Conservation (phyloP, 2,329 filamentous ascomycete species). For the Phialophora chinensis region DNA sequence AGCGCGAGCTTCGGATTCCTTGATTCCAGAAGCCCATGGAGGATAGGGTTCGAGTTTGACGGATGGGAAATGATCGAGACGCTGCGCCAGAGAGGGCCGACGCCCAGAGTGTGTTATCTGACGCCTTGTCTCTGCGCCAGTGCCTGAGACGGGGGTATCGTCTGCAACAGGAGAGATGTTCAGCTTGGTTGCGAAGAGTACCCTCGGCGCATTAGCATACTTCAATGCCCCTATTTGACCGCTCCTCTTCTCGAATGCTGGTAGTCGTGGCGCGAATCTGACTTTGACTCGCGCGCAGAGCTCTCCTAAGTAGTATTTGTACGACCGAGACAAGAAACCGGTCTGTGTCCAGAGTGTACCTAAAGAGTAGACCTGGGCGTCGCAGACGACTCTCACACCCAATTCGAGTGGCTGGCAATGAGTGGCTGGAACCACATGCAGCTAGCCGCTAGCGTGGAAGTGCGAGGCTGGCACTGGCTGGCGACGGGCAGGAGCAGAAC, state of each 20-base stretch:
- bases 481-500: too few species aligned
- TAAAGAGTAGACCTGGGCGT: background rate
- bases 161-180: background rate
- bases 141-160: background rate
- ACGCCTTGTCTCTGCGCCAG: background rate
- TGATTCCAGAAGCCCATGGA: slow-evolving; percentile 41
- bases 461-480: background rate
- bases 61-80: background rate
- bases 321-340: background rate
- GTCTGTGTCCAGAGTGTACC: background rate
- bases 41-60: background rate
- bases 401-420: background rate
- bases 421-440: background rate
- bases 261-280: background rate
- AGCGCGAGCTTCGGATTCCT: slow-evolving; percentile 30
- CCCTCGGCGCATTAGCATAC: background rate
- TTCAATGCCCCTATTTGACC: background rate
- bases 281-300: background rate
- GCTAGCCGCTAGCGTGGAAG: background rate
- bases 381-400: background rate
- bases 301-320: background rate
- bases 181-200: background rate
- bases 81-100: background rate
- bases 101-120: background rate
- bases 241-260: background rate